Evolutionary conservation across 1,284 basidiomycete genomes (phyloP).

Genomic region (Apiotrichum brassicae): DNA sequence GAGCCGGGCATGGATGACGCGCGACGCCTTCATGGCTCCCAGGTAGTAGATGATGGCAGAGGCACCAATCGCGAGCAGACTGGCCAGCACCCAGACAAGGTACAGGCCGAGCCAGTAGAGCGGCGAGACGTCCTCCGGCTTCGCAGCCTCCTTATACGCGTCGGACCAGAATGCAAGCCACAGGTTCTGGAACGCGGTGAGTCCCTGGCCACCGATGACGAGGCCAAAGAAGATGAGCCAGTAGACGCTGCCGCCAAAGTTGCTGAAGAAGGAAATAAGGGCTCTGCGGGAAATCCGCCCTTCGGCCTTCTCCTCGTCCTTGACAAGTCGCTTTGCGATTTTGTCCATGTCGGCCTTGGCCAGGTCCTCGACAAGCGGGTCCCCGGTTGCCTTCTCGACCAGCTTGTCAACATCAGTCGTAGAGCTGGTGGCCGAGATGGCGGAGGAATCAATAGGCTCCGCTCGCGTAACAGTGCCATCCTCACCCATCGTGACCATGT

Average conservation of each 20-base stretch:
- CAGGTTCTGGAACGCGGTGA: slow-evolving; percentile 52
- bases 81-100: slow-evolving; percentile 41
- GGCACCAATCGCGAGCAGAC: slow-evolving; percentile 34
- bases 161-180: slow-evolving; percentile 58
- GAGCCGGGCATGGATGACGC: slow-evolving; percentile 55
- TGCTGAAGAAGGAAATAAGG: slow-evolving; percentile 48
- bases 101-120: slow-evolving; percentile 52
- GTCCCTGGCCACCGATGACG: slow-evolving; percentile 31
- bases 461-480: slow-evolving; percentile 47
- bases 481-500: slow-evolving; percentile 57
- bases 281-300: slow-evolving; percentile 51
- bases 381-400: slow-evolving; percentile 25
- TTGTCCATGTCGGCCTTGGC: slow-evolving; percentile 31
- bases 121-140: slow-evolving; percentile 35
- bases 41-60: slow-evolving; percentile 43
- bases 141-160: slow-evolving; percentile 50
- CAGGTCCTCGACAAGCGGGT: slow-evolving; percentile 15
- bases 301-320: slow-evolving; percentile 57
- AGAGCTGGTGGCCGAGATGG: slow-evolving; percentile 15
- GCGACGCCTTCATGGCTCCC: slow-evolving; percentile 54
- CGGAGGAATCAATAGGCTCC: slow-evolving; percentile 31
- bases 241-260: slow-evolving; percentile 47
- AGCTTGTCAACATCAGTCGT: slow-evolving; percentile 15
- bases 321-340: slow-evolving; percentile 42
- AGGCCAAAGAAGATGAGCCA: slow-evolving; percentile 43